Conservation (phyloP, 192 early-diverging fungal species). For the Coemansia sp. region DNA sequence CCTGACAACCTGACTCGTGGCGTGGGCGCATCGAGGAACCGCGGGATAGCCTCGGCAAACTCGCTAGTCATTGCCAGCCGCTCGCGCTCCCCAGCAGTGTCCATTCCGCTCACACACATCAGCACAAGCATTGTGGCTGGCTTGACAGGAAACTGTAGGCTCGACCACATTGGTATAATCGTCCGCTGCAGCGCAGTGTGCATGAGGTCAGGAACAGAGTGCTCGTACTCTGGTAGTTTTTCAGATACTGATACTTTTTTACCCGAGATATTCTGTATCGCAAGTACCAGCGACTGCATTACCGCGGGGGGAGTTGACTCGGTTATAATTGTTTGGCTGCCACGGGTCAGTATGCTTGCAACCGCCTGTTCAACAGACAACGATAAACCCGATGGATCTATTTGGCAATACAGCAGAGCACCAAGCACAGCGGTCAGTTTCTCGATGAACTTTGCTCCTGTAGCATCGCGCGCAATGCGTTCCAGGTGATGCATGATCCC, state of each 20-base stretch:
- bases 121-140: conserved; percentile 28
- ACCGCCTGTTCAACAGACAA: conserved; percentile 13
- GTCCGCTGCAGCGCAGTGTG: conserved; percentile 8
- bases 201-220: conserved; percentile 14
- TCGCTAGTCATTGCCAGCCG: conserved; percentile 20
- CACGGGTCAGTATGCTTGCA: conserved; percentile 4
- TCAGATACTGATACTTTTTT: background rate
- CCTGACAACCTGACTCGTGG: conserved; percentile 35
- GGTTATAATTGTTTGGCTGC: background rate
- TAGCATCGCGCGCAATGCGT: background rate
- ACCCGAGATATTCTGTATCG: conserved; percentile 33
- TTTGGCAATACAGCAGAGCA: conserved; percentile 4
- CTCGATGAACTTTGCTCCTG: background rate
- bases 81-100: conserved; percentile 9
- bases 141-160: conserved; percentile 17
- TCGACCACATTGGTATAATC: conserved; percentile 38
- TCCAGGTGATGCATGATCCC: conserved; percentile 21
- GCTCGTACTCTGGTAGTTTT: background rate
- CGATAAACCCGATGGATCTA: background rate
- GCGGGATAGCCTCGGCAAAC: conserved; percentile 39
- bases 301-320: background rate
- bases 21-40: conserved; percentile 40
- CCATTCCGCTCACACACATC: conserved; percentile 23
- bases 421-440: conserved; percentile 6
- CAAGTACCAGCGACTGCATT: conserved; percentile 28